Conservation (phyloP, 495 filamentous ascomycete genomes). For the Rhypophila decipiens region DNA sequence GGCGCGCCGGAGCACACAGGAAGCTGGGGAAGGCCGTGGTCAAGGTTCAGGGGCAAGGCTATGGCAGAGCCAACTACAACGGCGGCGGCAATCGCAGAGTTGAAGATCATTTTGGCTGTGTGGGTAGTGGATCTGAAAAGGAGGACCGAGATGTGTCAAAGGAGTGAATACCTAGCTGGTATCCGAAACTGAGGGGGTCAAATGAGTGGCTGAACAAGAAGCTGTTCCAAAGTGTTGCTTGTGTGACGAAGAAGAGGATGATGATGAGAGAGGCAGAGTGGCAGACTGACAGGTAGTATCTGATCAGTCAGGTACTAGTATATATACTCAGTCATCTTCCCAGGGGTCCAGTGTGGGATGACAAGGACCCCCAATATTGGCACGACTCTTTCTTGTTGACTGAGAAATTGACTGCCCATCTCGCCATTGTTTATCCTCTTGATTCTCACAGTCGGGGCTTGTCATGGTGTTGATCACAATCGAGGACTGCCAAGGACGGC, state of each 20-base stretch:
- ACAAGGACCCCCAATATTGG: background rate
- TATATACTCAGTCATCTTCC: background rate
- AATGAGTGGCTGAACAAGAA: background rate
- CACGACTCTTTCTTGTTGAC: background rate
- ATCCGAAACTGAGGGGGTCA: background rate
- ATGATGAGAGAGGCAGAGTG: background rate
- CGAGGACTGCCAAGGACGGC: background rate
- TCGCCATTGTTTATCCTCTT: background rate
- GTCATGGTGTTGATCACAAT: background rate
- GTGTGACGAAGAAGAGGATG: too few relatives aligned
- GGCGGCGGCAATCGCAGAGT: conserved; percentile 2
- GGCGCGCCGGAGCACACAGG: background rate
- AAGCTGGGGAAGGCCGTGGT: background rate
- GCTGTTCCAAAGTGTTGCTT: background rate
- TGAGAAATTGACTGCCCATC: too few relatives aligned
- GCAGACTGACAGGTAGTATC: background rate
- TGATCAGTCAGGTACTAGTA: background rate
- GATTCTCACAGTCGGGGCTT: background rate
- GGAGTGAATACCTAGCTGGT: background rate
- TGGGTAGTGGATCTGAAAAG: background rate
- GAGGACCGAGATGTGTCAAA: background rate
- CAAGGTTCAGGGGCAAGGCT: conserved; percentile 2
- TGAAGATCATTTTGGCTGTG: conserved; percentile 8
- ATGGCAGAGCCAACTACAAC: conserved; percentile 5
- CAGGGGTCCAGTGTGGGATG: background rate